Evolutionary conservation across 768 basidiomycete species (phyloP).

Genomic region (Russula sp.): DNA sequence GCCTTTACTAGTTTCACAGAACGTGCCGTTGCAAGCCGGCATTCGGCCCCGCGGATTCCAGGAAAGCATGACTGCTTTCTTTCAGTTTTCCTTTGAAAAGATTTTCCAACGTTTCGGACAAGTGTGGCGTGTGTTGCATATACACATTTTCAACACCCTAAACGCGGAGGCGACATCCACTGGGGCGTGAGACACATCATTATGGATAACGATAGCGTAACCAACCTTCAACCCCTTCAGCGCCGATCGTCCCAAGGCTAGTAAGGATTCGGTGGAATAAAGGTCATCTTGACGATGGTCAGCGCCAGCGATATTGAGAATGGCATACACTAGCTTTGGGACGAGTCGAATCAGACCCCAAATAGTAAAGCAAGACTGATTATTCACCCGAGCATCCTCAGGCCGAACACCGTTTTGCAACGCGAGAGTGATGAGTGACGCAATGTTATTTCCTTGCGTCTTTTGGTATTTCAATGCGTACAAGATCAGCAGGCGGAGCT

Average conservation of each 20-base stretch:
- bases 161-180: background rate
- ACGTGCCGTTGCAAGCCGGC: slow-evolving; percentile 63
- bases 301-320: slow-evolving; percentile 87
- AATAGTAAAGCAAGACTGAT: background rate
- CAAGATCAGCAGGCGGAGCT: slow-evolving; percentile 83
- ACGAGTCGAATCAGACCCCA: background rate
- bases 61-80: slow-evolving; percentile 86
- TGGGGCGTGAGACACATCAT: slow-evolving; percentile 9
- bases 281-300: slow-evolving; percentile 97
- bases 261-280: slow-evolving; percentile 89
- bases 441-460: slow-evolving; percentile 72
- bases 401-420: slow-evolving; percentile 67
- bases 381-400: slow-evolving; percentile 65
- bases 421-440: slow-evolving; percentile 65
- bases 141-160: slow-evolving; percentile 99
- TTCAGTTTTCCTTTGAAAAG: slow-evolving; percentile 79
- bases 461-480: slow-evolving; percentile 96
- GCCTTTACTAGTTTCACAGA: background rate
- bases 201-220: background rate
- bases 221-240: slow-evolving; percentile 88
- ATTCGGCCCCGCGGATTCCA: slow-evolving; percentile 64
- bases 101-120: slow-evolving; percentile 86
- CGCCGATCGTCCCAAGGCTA: slow-evolving; percentile 90
- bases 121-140: slow-evolving; percentile 91
- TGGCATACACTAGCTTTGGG: slow-evolving; percentile 79